A percentile compares a stretch with the other conserved stretches of the same genome.
These are phyloP conservation scores for Leptographium procerum DNA, from an alignment of 2,329 filamentous ascomycete genomes.

Conservation along the genomic window DNA sequence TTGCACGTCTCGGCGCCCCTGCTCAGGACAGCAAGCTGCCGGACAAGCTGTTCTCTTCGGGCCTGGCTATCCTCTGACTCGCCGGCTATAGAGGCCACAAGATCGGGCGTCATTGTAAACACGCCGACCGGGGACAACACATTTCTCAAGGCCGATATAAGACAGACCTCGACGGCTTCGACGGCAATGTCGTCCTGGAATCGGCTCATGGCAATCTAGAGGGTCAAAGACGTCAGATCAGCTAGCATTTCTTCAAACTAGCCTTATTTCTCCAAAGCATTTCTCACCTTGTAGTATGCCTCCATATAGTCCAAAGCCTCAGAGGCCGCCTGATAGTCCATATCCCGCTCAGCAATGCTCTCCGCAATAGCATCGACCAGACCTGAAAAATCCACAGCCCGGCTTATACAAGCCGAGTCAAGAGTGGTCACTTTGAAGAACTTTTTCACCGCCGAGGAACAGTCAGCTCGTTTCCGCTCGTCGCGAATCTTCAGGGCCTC, in stretches of 20 bases:
- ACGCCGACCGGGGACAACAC: conserved; percentile 29
- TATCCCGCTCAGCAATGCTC: conserved; percentile 18
- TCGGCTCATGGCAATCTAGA: conserved; percentile 17
- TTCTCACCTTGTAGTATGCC: conserved; percentile 31
- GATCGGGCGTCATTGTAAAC: conserved; percentile 22
- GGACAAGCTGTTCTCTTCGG: conserved; percentile 23
- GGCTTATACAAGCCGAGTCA: background rate
- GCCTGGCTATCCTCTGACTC: conserved; percentile 27
- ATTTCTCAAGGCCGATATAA: conserved; percentile 20
- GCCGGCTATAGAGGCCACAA: conserved; percentile 26
- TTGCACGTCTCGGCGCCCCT: conserved; percentile 26
- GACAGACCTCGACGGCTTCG: conserved; percentile 15
- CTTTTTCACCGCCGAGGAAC: background rate
- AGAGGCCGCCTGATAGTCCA: conserved; percentile 24
- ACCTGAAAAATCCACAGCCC: background rate
- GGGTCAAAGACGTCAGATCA: background rate
- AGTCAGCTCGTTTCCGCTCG: background rate
- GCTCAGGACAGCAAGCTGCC: conserved; percentile 25
- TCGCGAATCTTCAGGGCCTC: conserved; percentile 20
- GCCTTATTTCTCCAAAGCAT: no score
- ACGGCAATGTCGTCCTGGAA: conserved; percentile 17
- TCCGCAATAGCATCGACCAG: background rate
- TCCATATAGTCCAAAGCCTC: conserved; percentile 28
- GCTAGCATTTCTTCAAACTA: background rate
- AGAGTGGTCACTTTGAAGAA: background rate